Evolutionary conservation across 2,329 filamentous ascomycete species (phyloP), one percentile per base, ranked within the genome.

Genomic region (Fusarium algeriense): DNA sequence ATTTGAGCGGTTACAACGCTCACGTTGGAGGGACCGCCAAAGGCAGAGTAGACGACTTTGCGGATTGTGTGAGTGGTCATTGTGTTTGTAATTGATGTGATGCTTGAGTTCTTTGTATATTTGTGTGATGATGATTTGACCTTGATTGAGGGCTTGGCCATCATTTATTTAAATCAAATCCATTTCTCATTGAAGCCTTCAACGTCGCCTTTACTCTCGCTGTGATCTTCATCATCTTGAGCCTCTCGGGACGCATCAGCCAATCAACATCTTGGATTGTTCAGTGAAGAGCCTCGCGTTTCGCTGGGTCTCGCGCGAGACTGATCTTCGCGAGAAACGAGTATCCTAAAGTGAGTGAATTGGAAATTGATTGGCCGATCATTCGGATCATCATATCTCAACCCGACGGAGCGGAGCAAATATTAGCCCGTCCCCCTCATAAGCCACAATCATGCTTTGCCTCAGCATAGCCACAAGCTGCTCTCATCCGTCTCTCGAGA

Each of bases 11-110:
- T 76, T 34, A 85, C 71, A 45, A 81, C 71, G 67, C 77, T 76
- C 32, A 80, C 76, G 13, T 79, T 78, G 43, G 82, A 79, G 19
- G 81, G 74, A 35, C 83, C 81, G 52, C 85, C 84, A 58, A 82
- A 81, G 40, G 77, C 76, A 37, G 83, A 75, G 67, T 86, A 82
- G 60, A 85, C 71, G 20, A 81, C 84, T 69, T 85, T 86, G 77
- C 83, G 83, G 53, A 84, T 81, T 7, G 78, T 75, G 40, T 75
- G 71, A 50, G 73, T 75, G 17, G 74, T 52, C 74, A 76, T 76
- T 43, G 32, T 60, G 35, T 43, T 28, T n/a, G 9, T 50, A 13
- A 19, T 17, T 5, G 17, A n/a, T 23, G n/a, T 28, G 4, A 6
- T 38, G 15, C 23, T 15, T 57, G 32, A 55, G 37, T 35, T 17